Percentiles rank a stretch among this genome's conserved stretches.
Evolutionary conservation across 2,329 filamentous ascomycete genomes (phyloP).

Genomic region (Coniella vitis): DNA sequence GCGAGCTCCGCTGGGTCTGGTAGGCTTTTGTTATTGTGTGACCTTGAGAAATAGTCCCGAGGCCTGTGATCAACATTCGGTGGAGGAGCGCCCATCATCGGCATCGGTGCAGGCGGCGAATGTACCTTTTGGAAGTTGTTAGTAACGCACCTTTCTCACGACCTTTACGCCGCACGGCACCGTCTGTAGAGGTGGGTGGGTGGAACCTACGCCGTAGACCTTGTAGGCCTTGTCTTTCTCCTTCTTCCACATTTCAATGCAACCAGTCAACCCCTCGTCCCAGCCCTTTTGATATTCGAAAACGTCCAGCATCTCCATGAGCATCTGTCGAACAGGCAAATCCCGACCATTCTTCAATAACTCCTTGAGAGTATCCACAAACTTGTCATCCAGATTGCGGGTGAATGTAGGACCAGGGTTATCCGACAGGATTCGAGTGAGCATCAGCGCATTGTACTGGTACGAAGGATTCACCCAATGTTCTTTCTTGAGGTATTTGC

Average conservation of each 20-base stretch:
- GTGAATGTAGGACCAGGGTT: constrained; percentile 90
- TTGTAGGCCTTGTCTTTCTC: constrained; percentile 65
- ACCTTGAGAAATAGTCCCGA: constrained; percentile 53
- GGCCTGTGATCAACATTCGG: constrained; percentile 31
- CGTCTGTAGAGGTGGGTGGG: not conserved
- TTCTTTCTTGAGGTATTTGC: constrained; percentile 73
- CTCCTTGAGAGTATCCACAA: constrained; percentile 68
- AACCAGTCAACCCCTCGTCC: constrained; percentile 64
- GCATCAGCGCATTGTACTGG: constrained; percentile 96
- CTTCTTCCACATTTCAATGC: constrained; percentile 83
- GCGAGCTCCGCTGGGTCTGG: constrained; percentile 72
- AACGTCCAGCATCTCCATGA: constrained; percentile 78
- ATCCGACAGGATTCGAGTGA: constrained; percentile 83
- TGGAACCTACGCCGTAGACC: constrained; percentile 39
- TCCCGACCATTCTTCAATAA: constrained; percentile 66
- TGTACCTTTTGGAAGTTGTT: constrained; percentile 18
- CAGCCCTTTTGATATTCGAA: constrained; percentile 65
- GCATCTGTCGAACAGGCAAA: constrained; percentile 71
- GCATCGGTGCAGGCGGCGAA: constrained; percentile 25
- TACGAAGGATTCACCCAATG: constrained; percentile 58
- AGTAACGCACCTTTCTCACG: constrained; percentile 3
- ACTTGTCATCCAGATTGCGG: constrained; percentile 81
- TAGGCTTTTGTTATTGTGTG: constrained; percentile 40
- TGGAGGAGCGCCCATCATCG: constrained; percentile 27
- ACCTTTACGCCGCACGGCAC: not conserved